Base-by-base conservation (phyloP, 73 alveolate genomes). In the Chromera velia region DNA sequence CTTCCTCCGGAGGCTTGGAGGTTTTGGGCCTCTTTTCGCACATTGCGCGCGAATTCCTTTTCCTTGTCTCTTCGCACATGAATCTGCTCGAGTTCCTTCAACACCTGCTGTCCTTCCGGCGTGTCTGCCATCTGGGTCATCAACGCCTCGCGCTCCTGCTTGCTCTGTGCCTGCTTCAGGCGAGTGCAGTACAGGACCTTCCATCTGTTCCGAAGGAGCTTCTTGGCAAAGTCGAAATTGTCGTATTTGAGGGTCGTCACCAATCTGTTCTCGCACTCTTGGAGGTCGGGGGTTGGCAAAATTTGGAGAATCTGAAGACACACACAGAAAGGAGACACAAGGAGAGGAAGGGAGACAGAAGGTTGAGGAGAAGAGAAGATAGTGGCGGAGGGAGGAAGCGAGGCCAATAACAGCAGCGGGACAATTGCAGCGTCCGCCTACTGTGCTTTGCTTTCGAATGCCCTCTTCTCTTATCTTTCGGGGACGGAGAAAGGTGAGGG, bases 251-350 rank as follows among this genome's bases (percentile, higher is more conserved):
- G 82, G 45, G 26, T 29, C 28, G 70, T 78, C 47, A 73, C 70
- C 19, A 74, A 70, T 75, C 77, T 81, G 85, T 87, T 88, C 87
- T 90, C 96, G 55, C 84, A 55, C 67, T 84, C 84, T 80, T 91
- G 87, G 70, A 82, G 76, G 78, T 90, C 88, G 32, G 74, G 40
- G 67, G 72, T 47, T 9, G 78, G 74, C 28, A 90, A 78, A 75
- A 85, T 67, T 33, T 76, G 65, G 88, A 90, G 34, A 46, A 90
- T 80, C 74, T 81, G 82, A 80, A 46, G 19, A 46, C 19, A 19
- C 65, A 46, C 65, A 46, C 65, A 46, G 19, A 13, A 19, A 46
- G 19, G 65, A 46, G 65, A 10, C 9, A 13, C 19, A 10, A 13
- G 65, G 9, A 19, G n/a, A 13, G n/a, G 65, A 19, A 10, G 9